Evolutionary conservation across 345 rosid genomes (phyloP).

Genomic region (Salix suchowensis): DNA sequence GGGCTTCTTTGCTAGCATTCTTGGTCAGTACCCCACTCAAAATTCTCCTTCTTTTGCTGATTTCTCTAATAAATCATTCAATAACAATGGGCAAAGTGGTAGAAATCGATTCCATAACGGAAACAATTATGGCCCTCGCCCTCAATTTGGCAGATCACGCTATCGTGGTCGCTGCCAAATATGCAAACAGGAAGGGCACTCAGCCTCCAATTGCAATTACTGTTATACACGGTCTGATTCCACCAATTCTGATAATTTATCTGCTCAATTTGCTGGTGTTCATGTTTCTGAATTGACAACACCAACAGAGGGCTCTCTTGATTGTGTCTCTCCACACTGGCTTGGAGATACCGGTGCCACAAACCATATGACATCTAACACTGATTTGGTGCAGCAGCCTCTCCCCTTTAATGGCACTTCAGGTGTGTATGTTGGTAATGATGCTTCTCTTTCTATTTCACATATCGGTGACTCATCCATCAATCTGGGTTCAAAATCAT

Average conservation of each 20-base stretch:
- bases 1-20: too few species aligned
- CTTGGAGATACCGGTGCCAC: not conserved
- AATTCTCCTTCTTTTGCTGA: too few species aligned
- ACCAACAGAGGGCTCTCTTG: not conserved
- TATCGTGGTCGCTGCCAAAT: not conserved
- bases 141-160: not conserved
- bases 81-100: too few species aligned
- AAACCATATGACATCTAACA: not conserved
- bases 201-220: not conserved
- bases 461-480: not conserved
- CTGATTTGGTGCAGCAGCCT: not conserved
- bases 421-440: not conserved
- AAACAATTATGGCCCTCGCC: not conserved
- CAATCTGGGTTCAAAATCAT: fast-evolving
- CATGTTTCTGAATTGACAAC: not conserved
- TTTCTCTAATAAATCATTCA: too few species aligned
- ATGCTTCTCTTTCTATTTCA: not conserved
- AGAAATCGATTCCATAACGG: too few species aligned
- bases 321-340: not conserved
- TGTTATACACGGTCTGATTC: too few species aligned
- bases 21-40: too few species aligned
- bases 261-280: not conserved
- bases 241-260: too few species aligned
- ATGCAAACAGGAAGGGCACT: not conserved
- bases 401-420: not conserved